Conservation (phyloP, 2,329 filamentous ascomycete genomes). For the Ophiostoma triangulosporum region DNA sequence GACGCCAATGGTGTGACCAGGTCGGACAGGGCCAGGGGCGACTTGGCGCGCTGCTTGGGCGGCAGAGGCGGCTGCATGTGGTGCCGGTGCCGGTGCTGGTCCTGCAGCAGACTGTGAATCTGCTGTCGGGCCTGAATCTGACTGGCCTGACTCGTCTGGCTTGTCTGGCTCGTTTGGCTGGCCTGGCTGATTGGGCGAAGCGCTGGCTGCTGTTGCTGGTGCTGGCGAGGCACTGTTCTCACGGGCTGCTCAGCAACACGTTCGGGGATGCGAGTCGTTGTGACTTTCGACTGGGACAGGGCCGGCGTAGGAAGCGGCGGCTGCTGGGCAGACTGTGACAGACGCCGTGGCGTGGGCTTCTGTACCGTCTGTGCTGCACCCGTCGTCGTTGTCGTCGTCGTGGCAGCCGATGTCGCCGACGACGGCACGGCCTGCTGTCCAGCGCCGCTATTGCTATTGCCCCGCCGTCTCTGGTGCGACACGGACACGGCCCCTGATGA, state of each 20-base stretch:
- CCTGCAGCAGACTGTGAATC: not conserved
- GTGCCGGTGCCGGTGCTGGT: slow-evolving; percentile 17
- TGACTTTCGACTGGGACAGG: not conserved
- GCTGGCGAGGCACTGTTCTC: not conserved
- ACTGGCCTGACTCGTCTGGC: not conserved
- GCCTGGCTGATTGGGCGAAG: not conserved
- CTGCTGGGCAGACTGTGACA: not conserved
- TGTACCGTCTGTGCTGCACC: not conserved
- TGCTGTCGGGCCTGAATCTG: not conserved
- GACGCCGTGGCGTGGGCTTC: not conserved
- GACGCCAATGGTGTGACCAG: slow-evolving; percentile 32
- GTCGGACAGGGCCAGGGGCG: slow-evolving; percentile 41
- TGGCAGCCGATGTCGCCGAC: not conserved
- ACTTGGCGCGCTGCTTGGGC: slow-evolving; percentile 33
- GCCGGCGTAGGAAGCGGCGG: not conserved
- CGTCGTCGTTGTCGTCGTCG: not conserved
- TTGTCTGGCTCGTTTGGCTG: not conserved
- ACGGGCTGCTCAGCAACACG: not conserved
- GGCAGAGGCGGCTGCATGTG: slow-evolving; percentile 26
- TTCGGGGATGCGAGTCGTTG: not conserved
- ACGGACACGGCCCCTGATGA: not conserved
- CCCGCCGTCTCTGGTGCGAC: not conserved
- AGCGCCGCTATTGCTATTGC: not conserved
- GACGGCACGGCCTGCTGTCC: not conserved
- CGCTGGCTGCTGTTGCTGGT: not conserved